Base-by-base conservation (phyloP, 352 stramenopile genomes). In the Globisporangium alternatum region DNA sequence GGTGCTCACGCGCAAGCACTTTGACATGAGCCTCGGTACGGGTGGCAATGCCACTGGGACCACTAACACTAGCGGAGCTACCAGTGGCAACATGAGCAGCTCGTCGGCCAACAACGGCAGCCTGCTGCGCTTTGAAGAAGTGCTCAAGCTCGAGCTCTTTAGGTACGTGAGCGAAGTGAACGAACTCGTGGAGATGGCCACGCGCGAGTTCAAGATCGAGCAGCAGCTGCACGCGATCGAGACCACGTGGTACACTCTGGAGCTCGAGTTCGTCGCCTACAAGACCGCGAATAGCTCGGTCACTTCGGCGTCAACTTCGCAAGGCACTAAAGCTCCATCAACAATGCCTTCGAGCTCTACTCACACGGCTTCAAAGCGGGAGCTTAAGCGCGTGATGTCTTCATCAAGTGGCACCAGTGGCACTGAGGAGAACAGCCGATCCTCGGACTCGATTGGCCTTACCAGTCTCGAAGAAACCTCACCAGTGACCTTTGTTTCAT, bases 161-260 rank as follows among this genome's bases (percentile, higher is more conserved):
- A 80, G 81, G 6, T 93, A 97, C 61, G 93, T 97, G 22, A 96
- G 96, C 56, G 90, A 98, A 66, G 93, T 98, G 41, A 93, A 96
- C 64, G 95, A 98, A 53, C 81, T 98, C 22, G 91, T 98, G 2
- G 95, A 98, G 70, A 97, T 97, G 62, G 96, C 95, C 55, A 91
- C 81, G 17, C 97, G 97, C n/a, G 96, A 99, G 59, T 96, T 98
- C 60, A 99, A 98, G 75, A 99, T 99, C 62, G 96, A 99, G 66
- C 97, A 97, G 65, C 96, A 98, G 55, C 75, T 99, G n/a, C 79
- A 75, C 3, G 77, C 96, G 17, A 98, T 99, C 56, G 91, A 98
- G 72, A 81, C 66, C 3, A 78, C 88, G 3, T 98, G 95, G 96
- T 81, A 75, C 52, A 73, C 80, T n/a, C 93, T 98, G 54, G 80